Conservation (phyloP, 2,329 filamentous ascomycete species). For the Venturia carpophila region DNA sequence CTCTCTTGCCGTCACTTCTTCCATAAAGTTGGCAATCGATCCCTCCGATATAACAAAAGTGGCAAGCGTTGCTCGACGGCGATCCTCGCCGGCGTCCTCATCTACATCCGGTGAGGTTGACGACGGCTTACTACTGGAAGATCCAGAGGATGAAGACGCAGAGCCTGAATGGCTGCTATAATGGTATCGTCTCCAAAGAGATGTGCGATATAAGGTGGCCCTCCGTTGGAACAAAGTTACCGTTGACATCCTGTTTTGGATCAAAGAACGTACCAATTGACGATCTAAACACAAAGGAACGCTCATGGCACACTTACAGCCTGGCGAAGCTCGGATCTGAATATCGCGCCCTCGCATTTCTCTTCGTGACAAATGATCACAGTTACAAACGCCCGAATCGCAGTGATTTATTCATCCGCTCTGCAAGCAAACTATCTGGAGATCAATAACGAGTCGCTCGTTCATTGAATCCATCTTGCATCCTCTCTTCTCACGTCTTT, state of each 20-base stretch:
- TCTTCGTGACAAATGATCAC: neutral
- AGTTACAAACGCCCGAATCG: neutral
- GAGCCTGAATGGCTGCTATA: slow-evolving; percentile 53
- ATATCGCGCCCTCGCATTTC: neutral
- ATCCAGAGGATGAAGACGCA: slow-evolving; percentile 58
- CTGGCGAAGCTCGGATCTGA: neutral
- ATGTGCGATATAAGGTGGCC: too few species aligned
- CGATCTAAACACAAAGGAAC: neutral
- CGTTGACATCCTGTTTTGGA: neutral
- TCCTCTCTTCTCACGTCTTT: neutral
- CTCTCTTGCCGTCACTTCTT: neutral
- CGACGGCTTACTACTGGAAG: slow-evolving; percentile 50
- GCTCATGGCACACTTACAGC: neutral
- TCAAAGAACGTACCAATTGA: neutral
- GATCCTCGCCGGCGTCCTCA: neutral
- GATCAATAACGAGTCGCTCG: neutral
- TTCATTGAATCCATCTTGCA: neutral
- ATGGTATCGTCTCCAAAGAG: neutral
- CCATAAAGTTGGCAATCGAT: neutral
- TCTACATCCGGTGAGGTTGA: slow-evolving; percentile 33
- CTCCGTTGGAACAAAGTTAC: neutral
- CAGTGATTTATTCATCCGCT: neutral
- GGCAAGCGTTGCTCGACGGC: neutral
- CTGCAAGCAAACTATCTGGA: neutral
- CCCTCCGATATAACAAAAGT: neutral